Conservation (phyloP, 1,139 yeast species). For the Suhomyces taliae region DNA sequence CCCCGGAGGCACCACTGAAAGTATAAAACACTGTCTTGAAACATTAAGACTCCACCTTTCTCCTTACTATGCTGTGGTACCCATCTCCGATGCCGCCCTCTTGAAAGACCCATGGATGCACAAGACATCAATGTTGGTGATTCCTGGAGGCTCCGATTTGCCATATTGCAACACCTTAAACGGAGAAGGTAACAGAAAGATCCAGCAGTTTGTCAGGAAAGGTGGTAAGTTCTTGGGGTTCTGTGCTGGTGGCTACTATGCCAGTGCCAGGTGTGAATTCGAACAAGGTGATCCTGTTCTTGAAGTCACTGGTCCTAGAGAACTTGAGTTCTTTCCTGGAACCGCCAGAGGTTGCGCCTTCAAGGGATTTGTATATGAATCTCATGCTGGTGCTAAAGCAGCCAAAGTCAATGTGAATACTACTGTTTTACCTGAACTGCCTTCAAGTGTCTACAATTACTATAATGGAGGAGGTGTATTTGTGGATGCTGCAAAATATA, state of each 20-base stretch:
- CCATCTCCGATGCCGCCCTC: constrained; percentile 63
- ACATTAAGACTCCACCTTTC: constrained; percentile 74
- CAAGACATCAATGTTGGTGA: constrained; percentile 74
- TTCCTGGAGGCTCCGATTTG: constrained; percentile 97
- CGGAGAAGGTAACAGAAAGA: constrained; percentile 64
- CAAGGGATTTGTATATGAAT: constrained; percentile 75
- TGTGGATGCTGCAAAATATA: constrained; percentile 63
- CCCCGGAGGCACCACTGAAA: constrained; percentile 84
- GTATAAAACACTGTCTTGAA: constrained; percentile 81
- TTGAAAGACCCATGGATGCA: constrained; percentile 84
- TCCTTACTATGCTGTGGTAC: constrained; percentile 83
- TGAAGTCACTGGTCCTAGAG: constrained; percentile 87
- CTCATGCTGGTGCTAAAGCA: constrained; percentile 74
- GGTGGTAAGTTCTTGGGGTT: constrained; percentile 88
- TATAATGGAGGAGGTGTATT: constrained; percentile 91
- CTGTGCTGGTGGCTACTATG: constrained; percentile 97
- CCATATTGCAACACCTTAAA: constrained; percentile 74
- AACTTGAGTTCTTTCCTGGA: constrained; percentile 80
- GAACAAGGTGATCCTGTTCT: constrained; percentile 66
- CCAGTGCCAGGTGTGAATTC: constrained; percentile 74
- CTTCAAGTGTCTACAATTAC: constrained; percentile 37
- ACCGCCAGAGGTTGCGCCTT: constrained; percentile 77
- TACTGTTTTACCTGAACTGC: constrained; percentile 23
- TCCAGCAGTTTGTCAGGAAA: constrained; percentile 61
- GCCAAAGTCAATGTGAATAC: constrained; percentile 45